Percentiles rank a stretch among this genome's conserved stretches.
These are phyloP conservation scores for Halophytophthora batemanensis DNA, from an alignment of 352 stramenopile genomes.

Conservation along the genomic window DNA sequence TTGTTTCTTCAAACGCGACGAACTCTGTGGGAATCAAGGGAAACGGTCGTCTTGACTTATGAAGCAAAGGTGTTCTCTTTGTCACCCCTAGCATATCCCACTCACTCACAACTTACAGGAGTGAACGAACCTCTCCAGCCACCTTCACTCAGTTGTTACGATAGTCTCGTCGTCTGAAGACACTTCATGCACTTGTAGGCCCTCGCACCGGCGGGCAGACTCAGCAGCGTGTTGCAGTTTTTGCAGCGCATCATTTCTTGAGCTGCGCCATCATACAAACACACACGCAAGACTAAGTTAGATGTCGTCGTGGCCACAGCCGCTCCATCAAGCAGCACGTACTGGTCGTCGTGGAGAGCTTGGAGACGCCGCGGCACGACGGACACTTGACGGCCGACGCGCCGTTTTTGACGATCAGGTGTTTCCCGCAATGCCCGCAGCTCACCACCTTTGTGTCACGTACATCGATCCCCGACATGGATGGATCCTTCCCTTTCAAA, in stretches of 20 bases:
- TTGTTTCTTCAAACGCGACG: too few species aligned
- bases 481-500: constrained; percentile 18
- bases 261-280: constrained; percentile 30
- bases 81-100: background rate
- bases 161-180: constrained; percentile 74
- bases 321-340: constrained; percentile 24
- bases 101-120: constrained; percentile 7
- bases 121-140: background rate
- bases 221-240: constrained; percentile 85
- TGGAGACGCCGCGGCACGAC: constrained; percentile 75
- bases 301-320: constrained; percentile 1
- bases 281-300: constrained; percentile 13
- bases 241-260: constrained; percentile 88
- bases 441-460: constrained; percentile 84
- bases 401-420: constrained; percentile 78
- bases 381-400: constrained; percentile 81
- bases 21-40: too few species aligned
- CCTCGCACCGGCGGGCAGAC: constrained; percentile 69
- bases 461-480: constrained; percentile 49
- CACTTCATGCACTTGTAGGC: constrained; percentile 91
- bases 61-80: background rate
- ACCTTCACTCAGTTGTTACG: constrained; percentile 28
- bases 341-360: constrained; percentile 82
- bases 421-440: constrained; percentile 81
- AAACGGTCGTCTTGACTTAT: too few species aligned